A percentile compares a stretch with the other conserved stretches of the same genome.
phyloP scores from a whole-genome alignment of 345 rosid genomes.

The Litchi chinensis region DNA sequence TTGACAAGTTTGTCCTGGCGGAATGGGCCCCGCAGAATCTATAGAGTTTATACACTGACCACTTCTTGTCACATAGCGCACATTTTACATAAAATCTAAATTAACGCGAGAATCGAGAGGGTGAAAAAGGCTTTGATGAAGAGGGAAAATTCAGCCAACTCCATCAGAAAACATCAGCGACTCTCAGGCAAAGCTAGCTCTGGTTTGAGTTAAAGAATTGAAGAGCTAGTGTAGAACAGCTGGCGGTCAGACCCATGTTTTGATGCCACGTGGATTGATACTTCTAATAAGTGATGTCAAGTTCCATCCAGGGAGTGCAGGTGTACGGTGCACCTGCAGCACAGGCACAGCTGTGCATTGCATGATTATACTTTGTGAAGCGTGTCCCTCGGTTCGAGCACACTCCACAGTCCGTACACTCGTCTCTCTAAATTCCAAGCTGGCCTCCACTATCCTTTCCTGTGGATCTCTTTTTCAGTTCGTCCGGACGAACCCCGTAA shows the following conservation, averaged over 20 bases:
- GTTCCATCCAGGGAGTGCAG: neutral
- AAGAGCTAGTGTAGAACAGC: slow-evolving; percentile 6
- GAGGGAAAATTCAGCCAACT: neutral
- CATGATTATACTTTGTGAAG: slow-evolving; percentile 22
- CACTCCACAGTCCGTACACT: slow-evolving; percentile 23
- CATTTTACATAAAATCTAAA: slow-evolving; percentile 17
- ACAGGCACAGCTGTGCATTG: slow-evolving; percentile 9
- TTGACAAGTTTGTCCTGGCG: slow-evolving; percentile 7
- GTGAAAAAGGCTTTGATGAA: neutral
- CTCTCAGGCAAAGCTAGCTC: neutral
- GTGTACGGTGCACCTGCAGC: slow-evolving; percentile 28
- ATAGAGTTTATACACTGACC: slow-evolving; percentile 15
- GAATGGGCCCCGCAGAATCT: slow-evolving; percentile 36
- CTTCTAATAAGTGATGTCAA: neutral
- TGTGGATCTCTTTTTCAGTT: neutral
- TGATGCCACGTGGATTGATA: slow-evolving; percentile 12
- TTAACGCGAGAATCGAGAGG: neutral
- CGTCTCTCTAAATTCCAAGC: slow-evolving; percentile 17
- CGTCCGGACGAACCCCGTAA: neutral
- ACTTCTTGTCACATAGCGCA: too few species aligned
- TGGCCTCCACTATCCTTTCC: slow-evolving; percentile 19
- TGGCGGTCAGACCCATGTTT: neutral
- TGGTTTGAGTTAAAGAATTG: too few species aligned
- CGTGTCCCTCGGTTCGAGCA: slow-evolving; percentile 32
- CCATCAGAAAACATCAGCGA: slow-evolving; percentile 14